Conservation (phyloP, 2,329 filamentous ascomycete genomes). For the Xylariaceae sp. region DNA sequence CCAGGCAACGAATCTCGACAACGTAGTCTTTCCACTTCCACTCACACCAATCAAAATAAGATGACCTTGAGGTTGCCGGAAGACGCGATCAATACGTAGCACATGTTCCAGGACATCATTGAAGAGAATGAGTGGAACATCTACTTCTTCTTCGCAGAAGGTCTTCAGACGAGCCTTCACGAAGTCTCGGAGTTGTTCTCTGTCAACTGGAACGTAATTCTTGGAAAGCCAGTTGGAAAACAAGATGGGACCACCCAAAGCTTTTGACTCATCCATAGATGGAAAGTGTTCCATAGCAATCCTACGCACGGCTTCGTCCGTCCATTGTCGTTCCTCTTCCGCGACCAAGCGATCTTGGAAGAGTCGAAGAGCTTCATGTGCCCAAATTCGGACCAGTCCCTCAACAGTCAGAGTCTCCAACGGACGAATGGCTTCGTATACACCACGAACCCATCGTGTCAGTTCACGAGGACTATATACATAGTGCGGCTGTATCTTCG, state of each 20-base stretch:
- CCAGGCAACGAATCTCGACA: conserved; percentile 98
- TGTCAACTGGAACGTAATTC: conserved; percentile 95
- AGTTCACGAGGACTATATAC: conserved; percentile 99
- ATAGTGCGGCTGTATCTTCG: conserved; percentile 96
- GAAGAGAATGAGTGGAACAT: conserved; percentile 97
- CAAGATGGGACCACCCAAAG: conserved; percentile 87
- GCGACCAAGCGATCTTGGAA: conserved; percentile 97
- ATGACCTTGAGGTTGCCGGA: conserved; percentile 96
- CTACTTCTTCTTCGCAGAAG: conserved; percentile 99
- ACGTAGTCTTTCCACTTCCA: conserved; percentile 95
- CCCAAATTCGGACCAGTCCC: conserved; percentile 94
- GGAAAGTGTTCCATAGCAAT: conserved; percentile 93
- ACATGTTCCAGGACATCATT: conserved; percentile 99
- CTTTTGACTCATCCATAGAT: conserved; percentile 86
- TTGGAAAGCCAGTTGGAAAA: conserved; percentile 99
- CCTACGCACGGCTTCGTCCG: conserved; percentile 78
- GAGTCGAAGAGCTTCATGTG: conserved; percentile 89
- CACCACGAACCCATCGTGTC: conserved; percentile 93
- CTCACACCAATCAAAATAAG: conserved; percentile 98
- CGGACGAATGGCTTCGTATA: conserved; percentile 95
- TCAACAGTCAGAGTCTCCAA: conserved; percentile 85
- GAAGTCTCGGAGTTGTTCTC: conserved; percentile 92
- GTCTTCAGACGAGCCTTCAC: conserved; percentile 96
- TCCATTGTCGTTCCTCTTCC: conserved; percentile 94
- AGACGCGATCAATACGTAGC: conserved; percentile 95